Base-by-base conservation (phyloP, 2,329 filamentous ascomycete genomes). In the Fragosphaeria purpurea region DNA sequence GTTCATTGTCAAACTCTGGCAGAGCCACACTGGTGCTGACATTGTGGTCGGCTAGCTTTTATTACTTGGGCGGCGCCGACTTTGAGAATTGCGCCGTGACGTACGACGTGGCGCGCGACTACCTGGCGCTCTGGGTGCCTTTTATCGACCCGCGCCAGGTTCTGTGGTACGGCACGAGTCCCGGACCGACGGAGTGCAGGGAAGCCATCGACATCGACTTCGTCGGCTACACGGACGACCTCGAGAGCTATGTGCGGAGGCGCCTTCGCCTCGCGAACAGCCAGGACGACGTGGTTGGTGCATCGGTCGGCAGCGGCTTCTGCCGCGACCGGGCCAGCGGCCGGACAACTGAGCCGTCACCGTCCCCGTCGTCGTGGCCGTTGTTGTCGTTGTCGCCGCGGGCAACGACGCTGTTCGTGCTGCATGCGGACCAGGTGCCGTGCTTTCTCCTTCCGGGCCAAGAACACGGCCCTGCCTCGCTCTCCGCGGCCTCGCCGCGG, bases 61-160 rank as follows among this genome's bases (percentile, higher is more conserved):
- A 74, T 62, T 82, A 82, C 61, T 60, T 82, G 50, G 69, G 70
- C 33, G 78, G 78, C 38, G 72, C 69, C 52, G 65, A 79, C 62
- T 75, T 79, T 53, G 67, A 74, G 2, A 73, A 75, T 57, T 79
- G 75, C 59, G 67, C 68, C 46, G 70, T 77, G 37, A 81, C 78
- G 2, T 81, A 80, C 58, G 76, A 81, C 54, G 72, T 81, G 46
- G 66, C 62, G 30, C 67, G 68, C 9, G 84, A 90, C 62, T 67
- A 70, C 30, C 75, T 93, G 51, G 79, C 76, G 5, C 76, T 91
- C 33, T 93, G 85, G 76, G 80, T 91, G 45, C 85, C 86, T 2
- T 77, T 79, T 58, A 78, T 82, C 56, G 78, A 85, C 56, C 78
- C 77, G 11, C 72, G 70, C 12, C 71, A 76, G 57, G 70, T 77